phyloP scores from a whole-genome alignment of 2,329 filamentous ascomycete species.

The Aspergillus puulaauensis region DNA sequence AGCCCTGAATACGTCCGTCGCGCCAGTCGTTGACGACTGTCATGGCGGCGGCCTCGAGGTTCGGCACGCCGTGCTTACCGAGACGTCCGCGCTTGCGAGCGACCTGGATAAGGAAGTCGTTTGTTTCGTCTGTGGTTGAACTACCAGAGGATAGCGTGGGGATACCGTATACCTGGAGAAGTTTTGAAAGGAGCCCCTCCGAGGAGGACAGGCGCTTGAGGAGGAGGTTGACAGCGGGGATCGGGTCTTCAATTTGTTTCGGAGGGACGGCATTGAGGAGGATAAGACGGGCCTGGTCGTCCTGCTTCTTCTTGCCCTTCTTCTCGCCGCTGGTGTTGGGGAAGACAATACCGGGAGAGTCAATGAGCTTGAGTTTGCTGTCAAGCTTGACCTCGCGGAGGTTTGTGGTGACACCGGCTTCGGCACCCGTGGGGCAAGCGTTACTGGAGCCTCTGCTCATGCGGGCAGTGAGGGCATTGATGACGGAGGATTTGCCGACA shows the following conservation, averaged over 20 bases:
- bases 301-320: slow-evolving; percentile 60
- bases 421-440: slow-evolving; percentile 83
- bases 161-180: slow-evolving; percentile 81
- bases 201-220: slow-evolving; percentile 74
- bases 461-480: slow-evolving; percentile 83
- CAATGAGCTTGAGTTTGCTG: slow-evolving; percentile 87
- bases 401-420: slow-evolving; percentile 87
- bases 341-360: slow-evolving; percentile 94
- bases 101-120: slow-evolving; percentile 91
- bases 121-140: slow-evolving; percentile 69
- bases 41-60: slow-evolving; percentile 82
- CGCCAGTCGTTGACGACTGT: slow-evolving; percentile 96
- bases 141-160: slow-evolving; percentile 70
- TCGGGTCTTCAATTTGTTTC: slow-evolving; percentile 88
- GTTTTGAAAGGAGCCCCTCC: slow-evolving; percentile 71
- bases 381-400: slow-evolving; percentile 91
- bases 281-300: slow-evolving; percentile 76
- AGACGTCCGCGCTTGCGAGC: slow-evolving; percentile 88
- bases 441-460: slow-evolving; percentile 62
- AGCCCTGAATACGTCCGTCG: slow-evolving; percentile 90
- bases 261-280: slow-evolving; percentile 90
- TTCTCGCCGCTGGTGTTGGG: slow-evolving; percentile 57
- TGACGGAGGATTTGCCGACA: slow-evolving; percentile 93
- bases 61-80: slow-evolving; percentile 86
- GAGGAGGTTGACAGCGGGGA: slow-evolving; percentile 83